Evolutionary conservation across 2,329 filamentous ascomycete genomes (phyloP).

Genomic region (Colletotrichum chrysophilum): DNA sequence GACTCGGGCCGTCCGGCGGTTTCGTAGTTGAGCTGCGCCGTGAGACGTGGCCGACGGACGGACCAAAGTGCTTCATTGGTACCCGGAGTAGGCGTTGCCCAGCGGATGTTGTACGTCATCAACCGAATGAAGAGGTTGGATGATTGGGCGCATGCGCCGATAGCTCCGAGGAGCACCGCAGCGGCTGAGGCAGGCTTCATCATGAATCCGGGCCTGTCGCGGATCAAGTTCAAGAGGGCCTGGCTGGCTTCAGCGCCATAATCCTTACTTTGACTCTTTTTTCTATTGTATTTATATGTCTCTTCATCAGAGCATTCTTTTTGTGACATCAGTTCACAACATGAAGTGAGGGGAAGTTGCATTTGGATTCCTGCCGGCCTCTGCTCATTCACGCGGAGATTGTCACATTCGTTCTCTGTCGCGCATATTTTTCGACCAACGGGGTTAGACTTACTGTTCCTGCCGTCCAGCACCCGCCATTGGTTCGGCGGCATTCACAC

Average conservation of each 20-base stretch:
- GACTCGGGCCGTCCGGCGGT: constrained; percentile 31
- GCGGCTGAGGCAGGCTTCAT: background rate
- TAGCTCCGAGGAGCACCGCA: background rate
- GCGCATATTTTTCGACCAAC: background rate
- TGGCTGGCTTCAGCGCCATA: background rate
- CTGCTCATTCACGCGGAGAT: background rate
- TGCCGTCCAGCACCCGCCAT: background rate
- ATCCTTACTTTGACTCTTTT: background rate
- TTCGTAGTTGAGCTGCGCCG: constrained; percentile 42
- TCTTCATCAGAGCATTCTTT: background rate
- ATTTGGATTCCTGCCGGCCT: background rate
- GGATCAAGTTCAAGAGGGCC: background rate
- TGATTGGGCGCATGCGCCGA: background rate
- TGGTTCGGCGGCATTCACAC: background rate
- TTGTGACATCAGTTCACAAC: background rate
- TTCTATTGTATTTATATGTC: background rate
- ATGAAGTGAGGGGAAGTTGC: background rate
- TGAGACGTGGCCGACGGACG: constrained; percentile 37
- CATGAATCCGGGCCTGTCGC: background rate
- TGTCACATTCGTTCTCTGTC: background rate
- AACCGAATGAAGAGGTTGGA: constrained; percentile 37
- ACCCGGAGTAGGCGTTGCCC: constrained; percentile 43
- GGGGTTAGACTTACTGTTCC: background rate
- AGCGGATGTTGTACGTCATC: constrained; percentile 54
- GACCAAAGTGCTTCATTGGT: constrained; percentile 47